phyloP scores from a whole-genome alignment of 2,329 filamentous ascomycete species.

The Curvularia eragrostidis region DNA sequence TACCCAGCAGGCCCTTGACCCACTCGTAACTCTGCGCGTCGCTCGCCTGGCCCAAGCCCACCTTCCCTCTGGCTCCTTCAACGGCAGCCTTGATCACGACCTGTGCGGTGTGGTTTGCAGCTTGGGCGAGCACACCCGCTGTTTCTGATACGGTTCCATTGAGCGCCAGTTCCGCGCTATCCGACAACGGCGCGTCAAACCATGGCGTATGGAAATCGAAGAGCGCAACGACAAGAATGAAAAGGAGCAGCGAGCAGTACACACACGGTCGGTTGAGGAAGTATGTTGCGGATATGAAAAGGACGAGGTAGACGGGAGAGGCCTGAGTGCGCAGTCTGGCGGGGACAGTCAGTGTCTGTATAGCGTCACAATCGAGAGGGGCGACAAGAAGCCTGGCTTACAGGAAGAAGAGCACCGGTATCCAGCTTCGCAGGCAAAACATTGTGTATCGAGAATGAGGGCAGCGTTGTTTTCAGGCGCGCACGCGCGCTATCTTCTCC shows the following conservation, averaged over 20 bases:
- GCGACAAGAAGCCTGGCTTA: slow-evolving; percentile 38
- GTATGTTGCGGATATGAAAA: slow-evolving; percentile 83
- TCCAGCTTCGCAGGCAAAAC: slow-evolving; percentile 71
- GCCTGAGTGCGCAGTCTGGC: slow-evolving; percentile 53
- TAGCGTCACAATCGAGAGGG: not conserved
- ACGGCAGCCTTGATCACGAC: slow-evolving; percentile 39
- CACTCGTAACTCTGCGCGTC: slow-evolving; percentile 75
- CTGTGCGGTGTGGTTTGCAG: slow-evolving; percentile 62
- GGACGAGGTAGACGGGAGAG: slow-evolving; percentile 58
- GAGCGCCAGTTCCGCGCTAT: slow-evolving; percentile 41
- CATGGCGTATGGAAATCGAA: slow-evolving; percentile 92
- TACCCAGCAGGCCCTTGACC: slow-evolving; percentile 80
- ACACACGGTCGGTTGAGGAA: slow-evolving; percentile 95
- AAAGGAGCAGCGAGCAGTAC: slow-evolving; percentile 94
- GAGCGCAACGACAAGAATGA: slow-evolving; percentile 94
- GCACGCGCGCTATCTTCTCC: slow-evolving; percentile 15
- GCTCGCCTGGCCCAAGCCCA: slow-evolving; percentile 52
- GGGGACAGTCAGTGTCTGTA: slow-evolving; percentile 17
- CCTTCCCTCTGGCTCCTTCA: slow-evolving; percentile 39
- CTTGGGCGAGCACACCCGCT: slow-evolving; percentile 69
- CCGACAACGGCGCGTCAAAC: slow-evolving; percentile 76
- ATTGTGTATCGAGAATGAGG: slow-evolving; percentile 48
- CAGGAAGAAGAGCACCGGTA: slow-evolving; percentile 60
- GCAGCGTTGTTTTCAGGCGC: slow-evolving; percentile 14
- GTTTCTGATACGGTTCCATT: slow-evolving; percentile 57